Evolutionary conservation across 768 basidiomycete genomes (phyloP), one percentile per base, ranked within the genome.

Genomic region (Cystofilobasidium capitatum): DNA sequence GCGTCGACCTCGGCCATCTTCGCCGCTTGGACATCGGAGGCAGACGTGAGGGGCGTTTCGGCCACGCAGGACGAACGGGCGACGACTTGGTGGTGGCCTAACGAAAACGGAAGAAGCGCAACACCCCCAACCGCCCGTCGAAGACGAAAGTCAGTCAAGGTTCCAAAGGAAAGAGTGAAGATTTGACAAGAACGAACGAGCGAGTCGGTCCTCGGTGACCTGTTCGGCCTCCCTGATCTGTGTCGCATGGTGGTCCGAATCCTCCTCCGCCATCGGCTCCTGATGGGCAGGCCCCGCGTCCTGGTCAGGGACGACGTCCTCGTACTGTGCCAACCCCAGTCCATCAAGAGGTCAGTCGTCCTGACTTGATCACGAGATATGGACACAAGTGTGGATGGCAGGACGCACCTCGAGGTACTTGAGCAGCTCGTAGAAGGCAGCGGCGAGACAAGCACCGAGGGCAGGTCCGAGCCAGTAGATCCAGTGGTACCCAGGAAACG

Each of bases 341-440:
- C 10, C 10, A 42, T 42, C 40, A 42, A 10, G 10, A 42, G 40
- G n/a, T n/a, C n/a, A n/a, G n/a, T n/a, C n/a, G n/a, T n/a, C n/a
- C n/a, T n/a, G n/a, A n/a, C n/a, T 45, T n/a, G n/a, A n/a, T n/a
- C 14, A 45, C 14, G 13, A 45, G n/a, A 45, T 13, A 13, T n/a
- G 14, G n/a, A 45, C 44, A 45, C n/a, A n/a, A n/a, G n/a, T n/a
- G n/a, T n/a, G n/a, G n/a, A n/a, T n/a, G n/a, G n/a, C n/a, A n/a
- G n/a, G 36, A 47, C 54, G 44, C 42, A 54, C 36, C 59, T 62
- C 39, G 29, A 69, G 44, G 20, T 5, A 47, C 62, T 69, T 69
- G 55, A 64, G 57, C 9, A 69, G 61, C 42, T 59, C 49, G 68
- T 69, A 63, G 57, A 69, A 55, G 3, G 54, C 60, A 42, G 59